These are phyloP conservation scores for Skeletonema menzelii DNA, from an alignment of 108 stramenopile genomes.

Conservation along the genomic window DNA sequence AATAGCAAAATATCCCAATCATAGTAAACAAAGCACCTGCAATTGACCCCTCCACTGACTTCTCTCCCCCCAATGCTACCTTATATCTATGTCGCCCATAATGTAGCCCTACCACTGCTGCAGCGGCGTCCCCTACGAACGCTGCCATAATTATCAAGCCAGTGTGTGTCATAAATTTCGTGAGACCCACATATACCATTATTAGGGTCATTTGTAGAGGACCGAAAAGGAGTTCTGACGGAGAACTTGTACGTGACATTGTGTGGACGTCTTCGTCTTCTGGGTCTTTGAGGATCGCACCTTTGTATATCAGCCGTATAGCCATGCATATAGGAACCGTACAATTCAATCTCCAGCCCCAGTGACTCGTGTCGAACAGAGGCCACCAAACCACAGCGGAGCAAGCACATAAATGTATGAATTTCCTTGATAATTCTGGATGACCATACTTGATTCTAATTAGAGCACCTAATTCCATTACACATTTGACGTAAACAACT, in stretches of 20 bases:
- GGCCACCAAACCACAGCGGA: constrained; percentile 69
- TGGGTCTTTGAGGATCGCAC: constrained; percentile 65
- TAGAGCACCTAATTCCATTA: constrained; percentile 35
- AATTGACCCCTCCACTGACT: constrained; percentile 77
- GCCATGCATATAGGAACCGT: constrained; percentile 61
- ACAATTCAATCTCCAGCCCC: constrained; percentile 75
- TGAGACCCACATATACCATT: constrained; percentile 62
- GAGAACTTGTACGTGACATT: constrained; percentile 64
- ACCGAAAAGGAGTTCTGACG: constrained; percentile 68
- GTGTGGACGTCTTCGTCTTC: constrained; percentile 68
- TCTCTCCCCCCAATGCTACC: constrained; percentile 58
- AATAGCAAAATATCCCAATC: constrained; percentile 55
- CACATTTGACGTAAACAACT: constrained; percentile 48
- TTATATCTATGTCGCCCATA: constrained; percentile 68
- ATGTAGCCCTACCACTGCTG: constrained; percentile 56
- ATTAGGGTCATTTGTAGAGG: constrained; percentile 65
- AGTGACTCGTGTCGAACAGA: constrained; percentile 54
- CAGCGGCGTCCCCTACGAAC: constrained; percentile 67
- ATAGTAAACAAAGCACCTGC: constrained; percentile 72
- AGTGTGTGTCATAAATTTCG: constrained; percentile 53
- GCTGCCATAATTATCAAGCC: constrained; percentile 59
- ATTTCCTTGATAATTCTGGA: constrained; percentile 44
- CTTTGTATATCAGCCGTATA: constrained; percentile 65
- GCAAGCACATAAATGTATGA: constrained; percentile 59
- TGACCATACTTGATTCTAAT: constrained; percentile 30